phyloP scores from a whole-genome alignment of 129 eudicot genomes.

The Artemisia annua region DNA sequence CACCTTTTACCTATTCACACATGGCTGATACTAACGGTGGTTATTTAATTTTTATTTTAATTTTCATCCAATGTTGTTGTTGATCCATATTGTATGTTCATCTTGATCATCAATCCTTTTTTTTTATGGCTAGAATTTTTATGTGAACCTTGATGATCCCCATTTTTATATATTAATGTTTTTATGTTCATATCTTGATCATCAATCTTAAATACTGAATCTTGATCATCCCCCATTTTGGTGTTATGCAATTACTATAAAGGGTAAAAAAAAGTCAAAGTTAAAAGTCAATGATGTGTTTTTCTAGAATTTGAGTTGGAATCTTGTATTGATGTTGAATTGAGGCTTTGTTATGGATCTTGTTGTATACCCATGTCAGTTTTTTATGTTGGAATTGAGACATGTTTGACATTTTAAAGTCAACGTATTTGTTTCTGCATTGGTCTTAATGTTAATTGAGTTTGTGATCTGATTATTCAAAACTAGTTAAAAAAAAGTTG shows the following conservation, averaged over 20 bases:
- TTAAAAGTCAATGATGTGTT: background rate
- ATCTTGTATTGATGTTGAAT: background rate
- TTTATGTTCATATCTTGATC: background rate
- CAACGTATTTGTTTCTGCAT: background rate
- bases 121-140: background rate
- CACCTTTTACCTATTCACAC: conserved; percentile 12
- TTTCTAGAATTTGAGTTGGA: background rate
- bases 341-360: background rate
- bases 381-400: conserved; percentile 1
- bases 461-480: no score
- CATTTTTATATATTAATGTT: no score
- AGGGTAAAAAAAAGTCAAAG: conserved; percentile 11
- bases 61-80: conserved; percentile 11
- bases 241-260: no score
- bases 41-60: background rate
- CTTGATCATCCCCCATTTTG: conserved; percentile 1
- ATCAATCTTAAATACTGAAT: conserved; percentile 1
- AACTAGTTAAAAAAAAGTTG: no score
- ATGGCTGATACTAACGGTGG: conserved; percentile 37
- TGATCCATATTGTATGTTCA: background rate
- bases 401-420: background rate
- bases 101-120: conserved; percentile 3
- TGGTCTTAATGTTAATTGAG: background rate
- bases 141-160: background rate
- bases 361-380: background rate